Evolutionary conservation across 1,284 basidiomycete species (phyloP).

Genomic region (Ceratobasidium sp.): DNA sequence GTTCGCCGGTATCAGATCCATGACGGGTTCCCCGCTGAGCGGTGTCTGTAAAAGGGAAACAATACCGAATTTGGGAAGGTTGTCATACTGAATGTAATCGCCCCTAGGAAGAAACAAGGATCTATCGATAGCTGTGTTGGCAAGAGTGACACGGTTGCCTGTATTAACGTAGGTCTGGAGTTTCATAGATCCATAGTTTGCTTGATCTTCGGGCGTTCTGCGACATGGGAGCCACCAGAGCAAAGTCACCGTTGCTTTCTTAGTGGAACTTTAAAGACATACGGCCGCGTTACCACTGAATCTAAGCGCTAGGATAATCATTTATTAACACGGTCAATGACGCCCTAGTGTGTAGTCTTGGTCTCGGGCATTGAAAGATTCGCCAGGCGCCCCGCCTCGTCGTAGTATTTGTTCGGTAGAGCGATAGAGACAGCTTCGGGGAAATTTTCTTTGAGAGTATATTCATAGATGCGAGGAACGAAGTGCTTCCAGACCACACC

Average conservation of each 20-base stretch:
- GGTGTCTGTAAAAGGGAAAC: slow-evolving; percentile 47
- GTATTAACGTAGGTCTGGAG: slow-evolving; percentile 48
- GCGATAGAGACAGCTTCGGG: slow-evolving; percentile 12
- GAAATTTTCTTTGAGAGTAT: slow-evolving; percentile 43
- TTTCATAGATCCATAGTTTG: slow-evolving; percentile 49
- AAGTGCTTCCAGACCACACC: slow-evolving; percentile 50
- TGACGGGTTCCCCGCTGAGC: background rate
- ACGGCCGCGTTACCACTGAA: slow-evolving; percentile 51
- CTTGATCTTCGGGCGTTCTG: slow-evolving; percentile 31
- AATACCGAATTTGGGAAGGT: slow-evolving; percentile 49
- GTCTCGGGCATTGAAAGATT: slow-evolving; percentile 45
- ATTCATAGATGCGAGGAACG: slow-evolving; percentile 49
- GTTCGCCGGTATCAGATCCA: slow-evolving; percentile 13
- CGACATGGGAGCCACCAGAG: slow-evolving; percentile 50
- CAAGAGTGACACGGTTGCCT: slow-evolving; percentile 34
- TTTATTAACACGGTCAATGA: slow-evolving; percentile 50
- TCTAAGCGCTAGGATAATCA: slow-evolving; percentile 11
- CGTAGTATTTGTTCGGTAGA: slow-evolving; percentile 24
- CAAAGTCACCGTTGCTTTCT: slow-evolving; percentile 49
- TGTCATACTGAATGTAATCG: slow-evolving; percentile 14
- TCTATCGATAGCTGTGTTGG: slow-evolving; percentile 50
- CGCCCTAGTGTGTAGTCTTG: slow-evolving; percentile 42
- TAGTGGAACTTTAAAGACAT: slow-evolving; percentile 51
- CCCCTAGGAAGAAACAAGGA: slow-evolving; percentile 50
- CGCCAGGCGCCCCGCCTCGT: slow-evolving; percentile 46